A percentile compares a stretch with the other conserved stretches of the same genome.
Evolutionary conservation across 192 early-diverging fungal genomes (phyloP).

Genomic region (Backusella westeae): DNA sequence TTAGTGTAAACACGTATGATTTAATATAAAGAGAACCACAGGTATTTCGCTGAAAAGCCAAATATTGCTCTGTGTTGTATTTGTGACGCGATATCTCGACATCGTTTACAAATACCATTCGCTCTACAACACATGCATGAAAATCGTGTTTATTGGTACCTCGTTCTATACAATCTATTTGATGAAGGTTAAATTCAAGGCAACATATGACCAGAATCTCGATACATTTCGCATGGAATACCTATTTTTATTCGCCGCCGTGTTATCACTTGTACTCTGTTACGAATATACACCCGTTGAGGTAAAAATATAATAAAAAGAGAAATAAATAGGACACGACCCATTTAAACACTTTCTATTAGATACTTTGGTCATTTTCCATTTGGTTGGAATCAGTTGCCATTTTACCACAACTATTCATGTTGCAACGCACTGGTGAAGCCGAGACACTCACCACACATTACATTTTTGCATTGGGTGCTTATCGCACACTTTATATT

Average conservation of each 20-base stretch:
- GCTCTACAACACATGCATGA: slow-evolving; percentile 94
- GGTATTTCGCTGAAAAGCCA: slow-evolving; percentile 99
- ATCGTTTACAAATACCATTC: slow-evolving; percentile 72
- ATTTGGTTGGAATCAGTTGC: slow-evolving; percentile 96
- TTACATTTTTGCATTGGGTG: slow-evolving; percentile 97
- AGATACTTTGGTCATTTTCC: slow-evolving; percentile 97
- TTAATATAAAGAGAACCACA: slow-evolving; percentile 27
- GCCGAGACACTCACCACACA: slow-evolving; percentile 99
- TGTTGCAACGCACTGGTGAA: slow-evolving; percentile 94
- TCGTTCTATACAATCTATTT: slow-evolving; percentile 87
- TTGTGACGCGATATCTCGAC: slow-evolving; percentile 92
- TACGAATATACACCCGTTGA: slow-evolving; percentile 1
- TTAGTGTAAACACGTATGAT: no score
- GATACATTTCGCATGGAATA: slow-evolving; percentile 93
- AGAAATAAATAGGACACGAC: neutral
- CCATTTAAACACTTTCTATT: neutral
- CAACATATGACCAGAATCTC: slow-evolving; percentile 88
- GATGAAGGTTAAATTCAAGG: slow-evolving; percentile 84
- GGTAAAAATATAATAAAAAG: neutral
- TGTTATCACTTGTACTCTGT: neutral
- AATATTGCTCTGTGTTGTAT: slow-evolving; percentile 86
- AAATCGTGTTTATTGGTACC: slow-evolving; percentile 89
- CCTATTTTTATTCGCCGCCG: slow-evolving; percentile 35
- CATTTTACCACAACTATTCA: slow-evolving; percentile 97
- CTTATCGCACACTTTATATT: slow-evolving; percentile 84